These are phyloP conservation scores for Boletus subcaerulescens DNA, from an alignment of 768 basidiomycete genomes.

Conservation along the genomic window DNA sequence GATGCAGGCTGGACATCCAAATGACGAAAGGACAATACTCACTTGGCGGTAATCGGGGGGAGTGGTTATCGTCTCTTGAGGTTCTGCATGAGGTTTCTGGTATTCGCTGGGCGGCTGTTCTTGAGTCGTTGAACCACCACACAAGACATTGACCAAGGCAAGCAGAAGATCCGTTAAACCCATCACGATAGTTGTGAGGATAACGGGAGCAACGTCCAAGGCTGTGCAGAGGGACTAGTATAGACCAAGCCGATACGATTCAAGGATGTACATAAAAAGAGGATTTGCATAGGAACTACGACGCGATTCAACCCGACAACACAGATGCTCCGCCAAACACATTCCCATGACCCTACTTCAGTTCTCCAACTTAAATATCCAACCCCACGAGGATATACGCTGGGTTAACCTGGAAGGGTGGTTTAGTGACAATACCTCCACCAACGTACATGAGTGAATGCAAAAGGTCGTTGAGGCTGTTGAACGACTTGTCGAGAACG, in stretches of 20 bases:
- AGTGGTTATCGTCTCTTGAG: background rate
- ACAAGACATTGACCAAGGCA: slow-evolving; percentile 20
- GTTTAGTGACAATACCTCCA: slow-evolving; percentile 79
- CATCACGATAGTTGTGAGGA: slow-evolving; percentile 9
- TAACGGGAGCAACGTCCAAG: too few species aligned
- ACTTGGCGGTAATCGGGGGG: slow-evolving; percentile 11
- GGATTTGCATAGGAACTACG: slow-evolving; percentile 6
- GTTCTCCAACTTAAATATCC: slow-evolving; percentile 53
- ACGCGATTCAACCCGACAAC: slow-evolving; percentile 24
- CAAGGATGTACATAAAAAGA: slow-evolving; percentile 9
- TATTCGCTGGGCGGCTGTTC: slow-evolving; percentile 9
- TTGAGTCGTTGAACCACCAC: slow-evolving; percentile 19
- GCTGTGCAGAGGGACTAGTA: too few species aligned
- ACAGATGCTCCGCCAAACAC: slow-evolving; percentile 15
- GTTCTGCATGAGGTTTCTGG: slow-evolving; percentile 2
- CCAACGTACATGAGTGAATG: slow-evolving; percentile 94
- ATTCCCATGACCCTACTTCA: slow-evolving; percentile 27
- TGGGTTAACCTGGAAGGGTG: slow-evolving; percentile 71
- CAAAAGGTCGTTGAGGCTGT: slow-evolving; percentile 67
- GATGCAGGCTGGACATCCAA: background rate
- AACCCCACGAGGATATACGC: slow-evolving; percentile 83
- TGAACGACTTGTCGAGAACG: slow-evolving; percentile 70
- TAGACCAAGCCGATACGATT: background rate
- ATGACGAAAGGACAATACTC: slow-evolving; percentile 3
- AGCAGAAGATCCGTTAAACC: slow-evolving; percentile 28